Evolutionary conservation across 2,329 filamentous ascomycete genomes (phyloP), one percentile per base, ranked within the genome.

Genomic region (Colletotrichum paranaense): DNA sequence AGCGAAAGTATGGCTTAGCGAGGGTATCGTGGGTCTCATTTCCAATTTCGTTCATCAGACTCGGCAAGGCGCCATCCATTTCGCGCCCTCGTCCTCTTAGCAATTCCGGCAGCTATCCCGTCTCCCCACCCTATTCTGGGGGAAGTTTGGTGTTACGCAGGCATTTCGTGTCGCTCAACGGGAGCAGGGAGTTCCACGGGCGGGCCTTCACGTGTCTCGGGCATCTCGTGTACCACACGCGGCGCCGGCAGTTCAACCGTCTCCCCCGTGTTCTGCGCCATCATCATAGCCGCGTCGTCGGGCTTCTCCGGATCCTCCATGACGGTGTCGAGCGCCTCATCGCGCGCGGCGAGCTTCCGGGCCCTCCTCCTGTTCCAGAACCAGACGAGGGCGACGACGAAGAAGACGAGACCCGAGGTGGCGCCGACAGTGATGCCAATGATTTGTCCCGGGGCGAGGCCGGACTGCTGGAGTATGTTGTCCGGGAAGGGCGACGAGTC

Each of bases 11-110:
- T 5, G 60, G 67, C 67, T 60, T 57, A 71, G 71, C 71, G 71
- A 73, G 71, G 71, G 71, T 73, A 73, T 73, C 71, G 67, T 73
- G 62, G 35, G 58, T 53, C 42, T 70, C 24, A 49, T 73, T 73
- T 70, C 59, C 67, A 70, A 26, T 62, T 53, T 67, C 71, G 60
- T 59, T 67, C 67, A 56, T 73, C 56, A 57, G 26, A 26, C 55
- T 55, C 30, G 30, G 11, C 19, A 3, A 22, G 32, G 52, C 60
- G 32, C 38, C 32, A 11, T 49, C 24, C 28, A n/a, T 19, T 46
- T 9, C 26, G 28, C n/a, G 46, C 22, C 42, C 8, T 49, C n/a
- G 30, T 46, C 42, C 19, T 24, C 46, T 2, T 19, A 5, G 5
- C 28, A 2, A 6, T 22, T 9, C 7, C 14, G 5, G 38, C 24